These are phyloP conservation scores for Colletotrichum cuscutae DNA, from an alignment of 2,329 filamentous ascomycete species.

Conservation along the genomic window DNA sequence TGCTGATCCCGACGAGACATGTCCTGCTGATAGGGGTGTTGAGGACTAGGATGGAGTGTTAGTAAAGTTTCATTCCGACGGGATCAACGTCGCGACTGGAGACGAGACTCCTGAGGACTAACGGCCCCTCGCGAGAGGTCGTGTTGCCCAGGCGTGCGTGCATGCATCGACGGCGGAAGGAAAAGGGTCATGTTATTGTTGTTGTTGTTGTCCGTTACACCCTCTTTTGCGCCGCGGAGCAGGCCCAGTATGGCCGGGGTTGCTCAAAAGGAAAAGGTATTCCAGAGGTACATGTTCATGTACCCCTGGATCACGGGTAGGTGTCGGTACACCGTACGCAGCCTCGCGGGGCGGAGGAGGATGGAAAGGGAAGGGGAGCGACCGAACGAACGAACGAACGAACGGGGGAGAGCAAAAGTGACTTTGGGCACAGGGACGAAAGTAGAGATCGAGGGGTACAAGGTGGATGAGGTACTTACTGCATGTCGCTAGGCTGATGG, in stretches of 20 bases:
- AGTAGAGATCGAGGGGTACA: slow-evolving; percentile 39
- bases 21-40: slow-evolving; percentile 62
- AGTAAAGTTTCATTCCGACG: slow-evolving; percentile 27
- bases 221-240: slow-evolving; percentile 14
- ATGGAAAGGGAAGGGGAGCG: slow-evolving; percentile 42
- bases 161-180: slow-evolving; percentile 3
- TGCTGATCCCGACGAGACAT: slow-evolving; percentile 58
- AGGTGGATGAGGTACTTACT: slow-evolving; percentile 62
- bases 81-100: slow-evolving; percentile 4
- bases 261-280: slow-evolving; percentile 17
- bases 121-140: neutral
- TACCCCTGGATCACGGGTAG: slow-evolving; percentile 12
- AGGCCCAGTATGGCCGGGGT: slow-evolving; percentile 21
- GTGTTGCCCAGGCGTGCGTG: neutral
- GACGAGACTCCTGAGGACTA: neutral
- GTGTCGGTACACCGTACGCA: slow-evolving; percentile 17
- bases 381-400: slow-evolving; percentile 37
- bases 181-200: slow-evolving; percentile 18
- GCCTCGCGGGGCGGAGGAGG: slow-evolving; percentile 29
- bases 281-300: slow-evolving; percentile 26
- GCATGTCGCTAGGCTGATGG: slow-evolving; percentile 65
- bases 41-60: slow-evolving; percentile 46
- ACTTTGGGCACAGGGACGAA: slow-evolving; percentile 8
- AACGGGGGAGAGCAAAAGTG: slow-evolving; percentile 22
- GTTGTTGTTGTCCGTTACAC: slow-evolving; percentile 31